Conservation (phyloP, 2,329 filamentous ascomycete species). For the Scedosporium dehoogii region DNA sequence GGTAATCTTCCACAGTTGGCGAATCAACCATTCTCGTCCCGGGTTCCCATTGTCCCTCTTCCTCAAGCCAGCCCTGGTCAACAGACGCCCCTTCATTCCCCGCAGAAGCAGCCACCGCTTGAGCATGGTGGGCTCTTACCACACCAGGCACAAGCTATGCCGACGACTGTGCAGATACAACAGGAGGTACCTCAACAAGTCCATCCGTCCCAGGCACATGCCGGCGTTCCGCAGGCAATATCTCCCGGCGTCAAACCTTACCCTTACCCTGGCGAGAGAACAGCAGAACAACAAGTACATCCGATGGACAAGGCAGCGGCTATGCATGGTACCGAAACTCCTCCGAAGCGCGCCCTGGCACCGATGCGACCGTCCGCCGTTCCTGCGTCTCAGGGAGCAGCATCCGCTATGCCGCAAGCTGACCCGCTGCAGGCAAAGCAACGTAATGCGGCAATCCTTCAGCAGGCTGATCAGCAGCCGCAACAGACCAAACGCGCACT, state of each 20-base stretch:
- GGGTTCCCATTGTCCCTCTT: neutral
- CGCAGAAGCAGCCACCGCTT: neutral
- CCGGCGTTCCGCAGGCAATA: neutral
- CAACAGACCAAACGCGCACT: slow-evolving; percentile 6
- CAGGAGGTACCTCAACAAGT: neutral
- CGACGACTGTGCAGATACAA: neutral
- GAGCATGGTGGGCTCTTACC: neutral
- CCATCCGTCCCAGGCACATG: neutral
- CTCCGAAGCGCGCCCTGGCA: slow-evolving; percentile 17
- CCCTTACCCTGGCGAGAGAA: neutral
- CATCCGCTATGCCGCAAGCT: slow-evolving; percentile 9
- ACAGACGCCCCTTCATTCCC: neutral
- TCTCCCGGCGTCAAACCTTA: neutral
- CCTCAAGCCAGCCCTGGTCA: neutral
- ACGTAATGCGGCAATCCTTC: slow-evolving; percentile 1
- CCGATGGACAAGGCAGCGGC: neutral
- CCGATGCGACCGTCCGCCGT: slow-evolving; percentile 21
- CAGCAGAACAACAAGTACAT: neutral
- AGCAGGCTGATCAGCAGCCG: slow-evolving; percentile 9
- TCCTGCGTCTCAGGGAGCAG: slow-evolving; percentile 12
- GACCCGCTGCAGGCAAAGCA: slow-evolving; percentile 12
- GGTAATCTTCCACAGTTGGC: neutral
- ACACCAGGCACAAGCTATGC: slow-evolving; percentile 9
- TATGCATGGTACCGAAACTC: slow-evolving; percentile 3
- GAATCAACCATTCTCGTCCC: neutral